Conservation (phyloP, 192 early-diverging fungal species). For the Glomus cerebriforme region DNA sequence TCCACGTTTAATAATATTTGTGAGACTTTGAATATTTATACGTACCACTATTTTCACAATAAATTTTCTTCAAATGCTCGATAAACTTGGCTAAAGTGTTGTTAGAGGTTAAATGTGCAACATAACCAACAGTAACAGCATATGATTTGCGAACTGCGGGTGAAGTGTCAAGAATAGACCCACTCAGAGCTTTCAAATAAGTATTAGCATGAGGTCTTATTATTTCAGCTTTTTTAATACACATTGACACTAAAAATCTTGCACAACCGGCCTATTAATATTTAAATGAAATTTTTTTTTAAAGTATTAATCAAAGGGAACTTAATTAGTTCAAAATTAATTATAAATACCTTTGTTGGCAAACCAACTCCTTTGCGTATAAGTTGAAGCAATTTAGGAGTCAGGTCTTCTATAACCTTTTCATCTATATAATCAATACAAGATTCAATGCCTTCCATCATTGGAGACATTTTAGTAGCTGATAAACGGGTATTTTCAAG, state of each 20-base stretch:
- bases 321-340: not conserved
- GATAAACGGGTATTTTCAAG: conserved; percentile 78
- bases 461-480: conserved; percentile 87
- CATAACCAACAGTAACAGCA: conserved; percentile 82
- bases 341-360: conserved; percentile 66
- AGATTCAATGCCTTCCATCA: conserved; percentile 89
- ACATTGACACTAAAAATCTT: conserved; percentile 78
- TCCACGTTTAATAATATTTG: not conserved
- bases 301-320: not conserved
- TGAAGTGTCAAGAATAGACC: conserved; percentile 76
- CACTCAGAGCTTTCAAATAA: conserved; percentile 75
- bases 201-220: conserved; percentile 70
- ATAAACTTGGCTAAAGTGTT: conserved; percentile 65
- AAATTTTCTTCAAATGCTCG: conserved; percentile 70
- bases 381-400: conserved; percentile 68
- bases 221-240: conserved; percentile 65
- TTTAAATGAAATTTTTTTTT: not conserved
- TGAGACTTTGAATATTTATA: not conserved
- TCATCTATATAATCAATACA: conserved; percentile 78
- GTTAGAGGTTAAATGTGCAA: conserved; percentile 61
- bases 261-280: conserved; percentile 79
- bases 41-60: conserved; percentile 69
- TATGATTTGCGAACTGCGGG: conserved; percentile 82
- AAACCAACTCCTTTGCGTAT: conserved; percentile 86
- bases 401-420: conserved; percentile 62